A percentile compares a stretch with the other conserved stretches of the same genome.
Conservation (phyloP, 108 stramenopile genomes). For the Skeletonema costatum region DNA sequence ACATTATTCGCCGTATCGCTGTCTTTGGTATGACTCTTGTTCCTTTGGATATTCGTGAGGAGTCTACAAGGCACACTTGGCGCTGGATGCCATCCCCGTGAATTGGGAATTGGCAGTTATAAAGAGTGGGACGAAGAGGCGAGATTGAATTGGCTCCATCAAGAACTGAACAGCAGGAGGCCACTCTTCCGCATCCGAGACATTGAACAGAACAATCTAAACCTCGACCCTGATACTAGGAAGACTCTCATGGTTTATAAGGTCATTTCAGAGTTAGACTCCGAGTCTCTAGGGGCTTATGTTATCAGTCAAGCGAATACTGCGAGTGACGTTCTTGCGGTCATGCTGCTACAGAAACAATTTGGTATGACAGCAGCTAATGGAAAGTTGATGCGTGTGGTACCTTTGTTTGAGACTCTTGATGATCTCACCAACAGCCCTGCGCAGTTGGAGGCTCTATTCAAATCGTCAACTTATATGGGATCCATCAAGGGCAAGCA, state of each 20-base stretch:
- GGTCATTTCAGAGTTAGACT: slow-evolving; percentile 70
- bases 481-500: slow-evolving; percentile 87
- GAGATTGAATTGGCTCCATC: slow-evolving; percentile 79
- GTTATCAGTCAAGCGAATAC: slow-evolving; percentile 94
- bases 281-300: slow-evolving; percentile 93
- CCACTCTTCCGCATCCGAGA: slow-evolving; percentile 87
- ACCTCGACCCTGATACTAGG: slow-evolving; percentile 59
- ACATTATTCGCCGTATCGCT: slow-evolving; percentile 90
- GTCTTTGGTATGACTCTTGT: slow-evolving; percentile 93
- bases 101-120: slow-evolving; percentile 92
- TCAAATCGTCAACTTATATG: slow-evolving; percentile 74
- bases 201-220: slow-evolving; percentile 54
- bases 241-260: slow-evolving; percentile 82
- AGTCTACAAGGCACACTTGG: slow-evolving; percentile 90
- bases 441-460: slow-evolving; percentile 67
- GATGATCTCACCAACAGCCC: slow-evolving; percentile 88
- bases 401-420: slow-evolving; percentile 97
- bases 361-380: slow-evolving; percentile 82
- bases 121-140: slow-evolving; percentile 92
- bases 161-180: slow-evolving; percentile 84
- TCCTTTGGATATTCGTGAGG: slow-evolving; percentile 96
- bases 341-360: slow-evolving; percentile 94
- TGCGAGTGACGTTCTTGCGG: slow-evolving; percentile 96
- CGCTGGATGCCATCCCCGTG: slow-evolving; percentile 92
- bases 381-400: slow-evolving; percentile 92